Evolutionary conservation across 768 basidiomycete species (phyloP), one percentile per base, ranked within the genome.

Genomic region (Mycena epipterygia): DNA sequence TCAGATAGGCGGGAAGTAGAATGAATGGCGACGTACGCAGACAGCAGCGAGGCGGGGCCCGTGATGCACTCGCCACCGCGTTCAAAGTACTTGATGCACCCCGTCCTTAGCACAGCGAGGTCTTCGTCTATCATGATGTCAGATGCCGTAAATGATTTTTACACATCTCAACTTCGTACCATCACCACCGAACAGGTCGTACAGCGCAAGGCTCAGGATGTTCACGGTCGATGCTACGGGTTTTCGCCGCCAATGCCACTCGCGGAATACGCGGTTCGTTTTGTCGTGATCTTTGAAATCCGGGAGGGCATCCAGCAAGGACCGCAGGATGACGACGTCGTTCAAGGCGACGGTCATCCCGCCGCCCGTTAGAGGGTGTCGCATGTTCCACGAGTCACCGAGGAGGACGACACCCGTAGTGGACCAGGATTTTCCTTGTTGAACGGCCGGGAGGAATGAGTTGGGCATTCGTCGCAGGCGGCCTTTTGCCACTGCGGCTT

Each of bases 361-460:
- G 16, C 96, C 96, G 11, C 98, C 97, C 0, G 97, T 99, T 21
- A 99, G 87, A 2, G 97, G 97, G 79, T 99, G 97, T 0, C 97
- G 94, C 97, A 98, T 99, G 79, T 99, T 99, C 93, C 95, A 97
- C 2, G 97, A 90, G 79, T 99, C 97, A 1, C 97, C 97, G 29
- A 98, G 84, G 67, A 99, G 89, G 68, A 99, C 82, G 14, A 89
- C 90, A 39, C 95, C 94, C 57, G 90, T 86, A 71, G 89, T 91
- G 19, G 82, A 81, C 17, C 84, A 82, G 1, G 78, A 74, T 19
- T 73, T 71, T 16, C 84, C 85, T 77, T 97, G 97, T 71, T 90
- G 84, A 6, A 91, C 85, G 0, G 96, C 83, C 0, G 97, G 95
- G 3, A 99, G 87, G 85, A 94, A 97, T 0, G 94, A 93, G 79